Percentiles rank a stretch among this genome's conserved stretches.
These are phyloP conservation scores for Penicillium antarcticum DNA, from an alignment of 495 filamentous ascomycete genomes.

Conservation along the genomic window DNA sequence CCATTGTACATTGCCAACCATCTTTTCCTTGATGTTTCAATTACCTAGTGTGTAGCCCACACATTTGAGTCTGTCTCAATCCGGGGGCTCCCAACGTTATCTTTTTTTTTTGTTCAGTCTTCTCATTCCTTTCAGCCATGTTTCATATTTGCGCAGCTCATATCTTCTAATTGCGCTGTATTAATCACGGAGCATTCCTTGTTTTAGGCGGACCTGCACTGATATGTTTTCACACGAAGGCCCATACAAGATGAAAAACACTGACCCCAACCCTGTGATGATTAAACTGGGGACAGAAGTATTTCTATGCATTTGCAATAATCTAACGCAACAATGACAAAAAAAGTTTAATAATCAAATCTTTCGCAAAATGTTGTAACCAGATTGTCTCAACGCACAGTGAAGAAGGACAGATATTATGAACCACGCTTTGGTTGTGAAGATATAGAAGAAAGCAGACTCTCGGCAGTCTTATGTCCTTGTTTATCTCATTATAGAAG, in stretches of 20 bases:
- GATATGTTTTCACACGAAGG: constrained; percentile 18
- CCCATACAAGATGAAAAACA: constrained; percentile 15
- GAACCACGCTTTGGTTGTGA: no score
- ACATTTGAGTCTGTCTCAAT: constrained; percentile 5
- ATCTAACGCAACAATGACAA: constrained; percentile 1
- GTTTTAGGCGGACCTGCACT: constrained; percentile 11
- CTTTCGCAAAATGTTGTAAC: neutral
- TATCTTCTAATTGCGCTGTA: constrained; percentile 29
- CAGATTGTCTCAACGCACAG: no score
- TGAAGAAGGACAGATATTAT: no score
- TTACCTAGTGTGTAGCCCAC: constrained; percentile 10
- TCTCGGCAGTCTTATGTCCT: no score
- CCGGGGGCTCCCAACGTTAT: constrained; percentile 16
- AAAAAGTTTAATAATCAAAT: neutral
- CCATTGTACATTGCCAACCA: constrained; percentile 23
- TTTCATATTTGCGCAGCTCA: constrained; percentile 29
- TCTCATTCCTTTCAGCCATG: constrained; percentile 18
- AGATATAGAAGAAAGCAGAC: no score
- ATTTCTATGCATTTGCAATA: constrained; percentile 4
- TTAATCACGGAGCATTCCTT: constrained; percentile 15
- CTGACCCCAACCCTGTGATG: constrained; percentile 21
- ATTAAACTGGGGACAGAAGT: constrained; percentile 10
- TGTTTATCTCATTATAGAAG: no score
- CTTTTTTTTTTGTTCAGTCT: constrained; percentile 10
- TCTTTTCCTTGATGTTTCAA: neutral